These are phyloP conservation scores for Pleurotus eryngii DNA, from an alignment of 768 basidiomycete species.

Conservation along the genomic window DNA sequence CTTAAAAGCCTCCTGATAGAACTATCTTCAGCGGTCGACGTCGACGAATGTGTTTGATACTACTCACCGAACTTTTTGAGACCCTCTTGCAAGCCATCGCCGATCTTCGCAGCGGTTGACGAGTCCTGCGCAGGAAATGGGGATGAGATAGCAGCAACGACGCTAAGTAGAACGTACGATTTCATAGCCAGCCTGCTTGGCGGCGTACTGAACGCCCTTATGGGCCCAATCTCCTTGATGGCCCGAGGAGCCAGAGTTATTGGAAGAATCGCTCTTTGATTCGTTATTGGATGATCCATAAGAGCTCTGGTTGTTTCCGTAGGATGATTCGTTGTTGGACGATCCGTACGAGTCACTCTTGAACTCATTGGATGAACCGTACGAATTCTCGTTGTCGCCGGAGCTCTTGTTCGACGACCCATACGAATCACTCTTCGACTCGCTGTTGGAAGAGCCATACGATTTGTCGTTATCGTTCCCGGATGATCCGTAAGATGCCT, in stretches of 20 bases:
- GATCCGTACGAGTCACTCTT: constrained; percentile 14
- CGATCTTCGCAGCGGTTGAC: background rate
- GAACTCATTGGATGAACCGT: background rate
- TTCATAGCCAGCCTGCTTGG: constrained; percentile 40
- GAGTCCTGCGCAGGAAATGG: background rate
- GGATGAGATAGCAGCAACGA: background rate
- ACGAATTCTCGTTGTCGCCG: constrained; percentile 13
- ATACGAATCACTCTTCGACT: constrained; percentile 11
- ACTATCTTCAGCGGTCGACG: too few species aligned
- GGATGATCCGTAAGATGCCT: constrained; percentile 18
- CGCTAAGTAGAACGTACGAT: constrained; percentile 30
- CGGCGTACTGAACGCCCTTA: constrained; percentile 35
- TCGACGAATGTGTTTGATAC: too few species aligned
- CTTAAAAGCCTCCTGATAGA: too few species aligned
- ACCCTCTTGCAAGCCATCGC: background rate
- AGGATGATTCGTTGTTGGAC: constrained; percentile 8
- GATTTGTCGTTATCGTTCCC: constrained; percentile 12
- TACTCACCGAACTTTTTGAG: background rate
- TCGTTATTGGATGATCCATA: background rate
- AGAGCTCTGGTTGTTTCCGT: constrained; percentile 8
- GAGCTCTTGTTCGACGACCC: constrained; percentile 12
- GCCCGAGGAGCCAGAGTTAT: constrained; percentile 9
- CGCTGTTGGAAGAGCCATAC: constrained; percentile 14
- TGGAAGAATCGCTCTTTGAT: constrained; percentile 9
- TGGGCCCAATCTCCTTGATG: constrained; percentile 28